Evolutionary conservation across 2,329 filamentous ascomycete species (phyloP).

Genomic region (Grosmannia penicillata): DNA sequence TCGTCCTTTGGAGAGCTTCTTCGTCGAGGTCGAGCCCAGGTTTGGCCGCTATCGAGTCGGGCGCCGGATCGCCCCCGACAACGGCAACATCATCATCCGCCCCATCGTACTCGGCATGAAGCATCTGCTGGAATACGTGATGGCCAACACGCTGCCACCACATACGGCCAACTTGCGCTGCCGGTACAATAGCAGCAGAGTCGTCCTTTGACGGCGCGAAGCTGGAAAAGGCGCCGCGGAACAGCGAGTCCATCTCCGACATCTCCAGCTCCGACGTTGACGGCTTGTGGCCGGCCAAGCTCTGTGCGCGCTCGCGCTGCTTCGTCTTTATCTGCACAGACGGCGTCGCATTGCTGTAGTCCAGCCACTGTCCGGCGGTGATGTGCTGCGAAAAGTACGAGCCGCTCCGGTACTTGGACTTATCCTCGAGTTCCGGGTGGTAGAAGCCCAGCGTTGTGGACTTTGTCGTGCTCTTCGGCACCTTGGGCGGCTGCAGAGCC

Average conservation of each 20-base stretch:
- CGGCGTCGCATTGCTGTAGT: conserved; percentile 50
- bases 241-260: conserved; percentile 58
- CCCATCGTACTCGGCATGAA: conserved; percentile 32
- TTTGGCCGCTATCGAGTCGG: conserved; percentile 16
- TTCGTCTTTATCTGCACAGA: conserved; percentile 41
- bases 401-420: conserved; percentile 35
- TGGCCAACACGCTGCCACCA: conserved; percentile 66
- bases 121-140: conserved; percentile 47
- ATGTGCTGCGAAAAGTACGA: conserved; percentile 54
- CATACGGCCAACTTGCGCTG: conserved; percentile 49
- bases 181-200: conserved; percentile 53
- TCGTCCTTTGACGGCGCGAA: conserved; percentile 68
- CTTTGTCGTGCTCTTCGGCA: conserved; percentile 55
- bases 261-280: conserved; percentile 40
- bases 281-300: conserved; percentile 44
- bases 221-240: conserved; percentile 63
- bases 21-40: conserved; percentile 26
- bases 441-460: conserved; percentile 25
- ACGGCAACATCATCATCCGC: conserved; percentile 21
- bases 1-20: conserved; percentile 33
- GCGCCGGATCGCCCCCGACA: conserved; percentile 15
- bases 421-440: conserved; percentile 28
- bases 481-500: conserved; percentile 55
- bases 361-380: conserved; percentile 53
- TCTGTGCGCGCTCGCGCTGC: conserved; percentile 58